These are phyloP conservation scores for Mucor ambiguus DNA, from an alignment of 371 early-diverging fungal genomes.

Conservation along the genomic window DNA sequence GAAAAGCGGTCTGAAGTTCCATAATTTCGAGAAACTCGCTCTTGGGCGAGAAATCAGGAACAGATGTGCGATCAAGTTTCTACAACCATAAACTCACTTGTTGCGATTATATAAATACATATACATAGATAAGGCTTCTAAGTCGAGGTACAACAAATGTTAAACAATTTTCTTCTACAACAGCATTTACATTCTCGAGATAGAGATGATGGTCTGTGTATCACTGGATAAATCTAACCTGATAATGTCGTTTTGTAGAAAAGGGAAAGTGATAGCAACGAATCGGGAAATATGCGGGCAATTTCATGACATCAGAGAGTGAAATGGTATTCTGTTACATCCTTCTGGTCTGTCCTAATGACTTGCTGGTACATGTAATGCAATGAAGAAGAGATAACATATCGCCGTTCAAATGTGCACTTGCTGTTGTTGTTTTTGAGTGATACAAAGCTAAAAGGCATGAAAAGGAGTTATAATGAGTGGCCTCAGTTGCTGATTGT, in stretches of 20 bases:
- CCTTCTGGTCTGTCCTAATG: not conserved
- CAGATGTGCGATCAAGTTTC: no score
- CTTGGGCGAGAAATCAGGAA: no score
- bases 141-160: no score
- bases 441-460: not conserved
- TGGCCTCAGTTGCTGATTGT: not conserved
- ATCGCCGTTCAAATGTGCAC: not conserved
- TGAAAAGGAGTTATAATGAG: not conserved
- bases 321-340: not conserved
- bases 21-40: no score
- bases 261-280: not conserved
- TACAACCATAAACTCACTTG: no score
- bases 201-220: not conserved
- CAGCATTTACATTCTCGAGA: not conserved
- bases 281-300: conserved; percentile 2
- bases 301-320: not conserved
- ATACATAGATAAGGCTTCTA: no score
- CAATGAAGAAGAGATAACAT: not conserved
- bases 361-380: not conserved
- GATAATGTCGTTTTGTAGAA: not conserved
- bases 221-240: not conserved
- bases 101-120: no score
- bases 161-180: not conserved
- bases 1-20: no score
- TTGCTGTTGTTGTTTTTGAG: not conserved